These are phyloP conservation scores for Globisporangium spiculum DNA, from an alignment of 352 stramenopile species.

Conservation along the genomic window DNA sequence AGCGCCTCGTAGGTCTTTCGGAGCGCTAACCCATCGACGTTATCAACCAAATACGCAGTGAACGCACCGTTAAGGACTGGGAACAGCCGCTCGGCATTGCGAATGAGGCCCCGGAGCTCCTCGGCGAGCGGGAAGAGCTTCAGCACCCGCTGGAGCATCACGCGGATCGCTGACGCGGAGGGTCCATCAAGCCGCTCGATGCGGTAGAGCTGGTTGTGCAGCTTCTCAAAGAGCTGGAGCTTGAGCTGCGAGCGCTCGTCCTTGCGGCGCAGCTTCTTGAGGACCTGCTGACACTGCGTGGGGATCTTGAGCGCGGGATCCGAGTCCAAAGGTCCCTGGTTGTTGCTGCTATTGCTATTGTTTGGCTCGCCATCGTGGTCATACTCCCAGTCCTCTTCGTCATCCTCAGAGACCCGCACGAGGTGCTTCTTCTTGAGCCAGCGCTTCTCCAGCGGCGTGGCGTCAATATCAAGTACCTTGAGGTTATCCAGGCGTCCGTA, in stretches of 20 bases:
- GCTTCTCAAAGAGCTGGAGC: slow-evolving; percentile 45
- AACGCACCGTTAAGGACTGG: slow-evolving; percentile 37
- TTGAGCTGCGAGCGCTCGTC: slow-evolving; percentile 65
- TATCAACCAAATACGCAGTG: slow-evolving; percentile 25
- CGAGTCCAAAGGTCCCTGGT: neutral
- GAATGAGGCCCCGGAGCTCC: slow-evolving; percentile 79
- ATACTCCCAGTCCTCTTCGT: neutral
- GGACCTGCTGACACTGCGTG: slow-evolving; percentile 47
- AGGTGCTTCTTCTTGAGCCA: slow-evolving; percentile 64
- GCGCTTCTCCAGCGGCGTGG: slow-evolving; percentile 58
- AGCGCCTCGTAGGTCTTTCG: slow-evolving; percentile 40
- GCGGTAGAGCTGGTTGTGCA: slow-evolving; percentile 59
- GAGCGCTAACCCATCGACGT: slow-evolving; percentile 27
- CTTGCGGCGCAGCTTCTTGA: slow-evolving; percentile 56
- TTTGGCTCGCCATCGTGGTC: neutral
- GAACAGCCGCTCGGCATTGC: slow-evolving; percentile 81
- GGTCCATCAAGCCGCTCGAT: slow-evolving; percentile 38
- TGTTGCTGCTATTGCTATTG: slow-evolving; percentile 5
- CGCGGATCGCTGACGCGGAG: slow-evolving; percentile 22
- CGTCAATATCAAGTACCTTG: slow-evolving; percentile 65
- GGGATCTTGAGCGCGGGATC: neutral
- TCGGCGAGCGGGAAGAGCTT: slow-evolving; percentile 57
- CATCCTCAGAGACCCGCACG: slow-evolving; percentile 13
- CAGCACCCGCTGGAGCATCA: slow-evolving; percentile 46
- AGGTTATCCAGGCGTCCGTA: slow-evolving; percentile 65